Conservation (phyloP, 2,329 filamentous ascomycete species). For the Fusarium acutatum region DNA sequence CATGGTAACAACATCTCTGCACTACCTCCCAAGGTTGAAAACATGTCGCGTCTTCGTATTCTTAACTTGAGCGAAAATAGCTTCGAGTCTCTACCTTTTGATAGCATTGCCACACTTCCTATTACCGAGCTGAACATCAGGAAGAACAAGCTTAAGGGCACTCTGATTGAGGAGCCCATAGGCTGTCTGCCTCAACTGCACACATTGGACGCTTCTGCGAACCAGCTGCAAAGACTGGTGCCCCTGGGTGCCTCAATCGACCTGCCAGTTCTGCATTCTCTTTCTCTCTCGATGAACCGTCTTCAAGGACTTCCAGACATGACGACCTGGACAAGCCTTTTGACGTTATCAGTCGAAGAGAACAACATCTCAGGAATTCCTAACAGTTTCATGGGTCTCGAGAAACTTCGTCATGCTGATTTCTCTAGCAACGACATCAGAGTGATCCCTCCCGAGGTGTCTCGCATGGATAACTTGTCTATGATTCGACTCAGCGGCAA, state of each 20-base stretch:
- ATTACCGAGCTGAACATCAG: constrained; percentile 77
- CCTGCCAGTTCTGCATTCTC: constrained; percentile 75
- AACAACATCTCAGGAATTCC: constrained; percentile 84
- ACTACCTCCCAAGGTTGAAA: constrained; percentile 73
- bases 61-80: constrained; percentile 85
- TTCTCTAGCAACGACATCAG: constrained; percentile 87
- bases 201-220: constrained; percentile 79
- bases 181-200: constrained; percentile 71
- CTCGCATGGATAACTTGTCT: constrained; percentile 79
- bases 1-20: constrained; percentile 80
- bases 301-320: constrained; percentile 78
- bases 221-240: constrained; percentile 70
- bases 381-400: constrained; percentile 73
- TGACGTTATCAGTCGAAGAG: constrained; percentile 80
- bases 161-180: constrained; percentile 72
- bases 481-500: constrained; percentile 87
- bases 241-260: constrained; percentile 57
- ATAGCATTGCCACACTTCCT: constrained; percentile 71
- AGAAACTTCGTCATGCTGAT: constrained; percentile 78
- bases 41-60: constrained; percentile 73
- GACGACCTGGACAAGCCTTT: constrained; percentile 75
- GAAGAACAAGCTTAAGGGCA: constrained; percentile 80
- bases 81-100: constrained; percentile 75
- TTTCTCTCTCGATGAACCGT: constrained; percentile 84
- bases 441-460: constrained; percentile 77